Percentiles rank a stretch among this genome's conserved stretches.
phyloP scores from a whole-genome alignment of 495 filamentous ascomycete species.

The Staphylotrichum longicolle region DNA sequence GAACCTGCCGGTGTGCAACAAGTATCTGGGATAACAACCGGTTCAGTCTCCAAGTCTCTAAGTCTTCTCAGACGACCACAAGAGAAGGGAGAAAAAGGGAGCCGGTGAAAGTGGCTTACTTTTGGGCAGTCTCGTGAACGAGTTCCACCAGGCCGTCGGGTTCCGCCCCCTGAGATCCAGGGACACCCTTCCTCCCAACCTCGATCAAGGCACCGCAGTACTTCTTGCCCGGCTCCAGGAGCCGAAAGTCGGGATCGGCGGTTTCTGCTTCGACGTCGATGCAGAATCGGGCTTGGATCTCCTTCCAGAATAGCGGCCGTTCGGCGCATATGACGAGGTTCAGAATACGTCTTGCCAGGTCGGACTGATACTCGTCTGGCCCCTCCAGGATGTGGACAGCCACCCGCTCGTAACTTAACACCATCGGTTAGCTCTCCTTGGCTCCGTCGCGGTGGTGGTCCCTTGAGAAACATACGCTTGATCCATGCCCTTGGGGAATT shows the following conservation, averaged over 20 bases:
- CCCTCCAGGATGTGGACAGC: neutral
- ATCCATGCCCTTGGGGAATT: constrained; percentile 1
- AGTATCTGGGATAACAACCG: neutral
- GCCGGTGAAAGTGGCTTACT: neutral
- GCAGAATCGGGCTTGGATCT: neutral
- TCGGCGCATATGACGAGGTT: constrained; percentile 1
- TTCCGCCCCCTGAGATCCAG: neutral
- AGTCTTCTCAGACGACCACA: neutral
- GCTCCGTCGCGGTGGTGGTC: neutral
- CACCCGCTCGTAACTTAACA: constrained; percentile 5
- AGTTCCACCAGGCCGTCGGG: neutral
- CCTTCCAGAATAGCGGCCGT: neutral
- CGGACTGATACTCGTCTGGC: neutral
- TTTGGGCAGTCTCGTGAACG: constrained; percentile 2
- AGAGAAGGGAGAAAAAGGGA: neutral
- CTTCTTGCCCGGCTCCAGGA: neutral
- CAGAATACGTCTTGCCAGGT: too few relatives aligned
- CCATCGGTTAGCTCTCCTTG: neutral
- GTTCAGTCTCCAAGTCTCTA: neutral
- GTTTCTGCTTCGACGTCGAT: neutral
- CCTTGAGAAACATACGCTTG: neutral
- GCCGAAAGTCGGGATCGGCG: neutral
- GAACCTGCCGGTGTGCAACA: neutral
- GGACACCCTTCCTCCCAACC: neutral
- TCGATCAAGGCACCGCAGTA: neutral